A percentile compares a stretch with the other conserved stretches of the same genome.
These are phyloP conservation scores for Peronospora belbahrii DNA, from an alignment of 352 stramenopile species.

Conservation along the genomic window DNA sequence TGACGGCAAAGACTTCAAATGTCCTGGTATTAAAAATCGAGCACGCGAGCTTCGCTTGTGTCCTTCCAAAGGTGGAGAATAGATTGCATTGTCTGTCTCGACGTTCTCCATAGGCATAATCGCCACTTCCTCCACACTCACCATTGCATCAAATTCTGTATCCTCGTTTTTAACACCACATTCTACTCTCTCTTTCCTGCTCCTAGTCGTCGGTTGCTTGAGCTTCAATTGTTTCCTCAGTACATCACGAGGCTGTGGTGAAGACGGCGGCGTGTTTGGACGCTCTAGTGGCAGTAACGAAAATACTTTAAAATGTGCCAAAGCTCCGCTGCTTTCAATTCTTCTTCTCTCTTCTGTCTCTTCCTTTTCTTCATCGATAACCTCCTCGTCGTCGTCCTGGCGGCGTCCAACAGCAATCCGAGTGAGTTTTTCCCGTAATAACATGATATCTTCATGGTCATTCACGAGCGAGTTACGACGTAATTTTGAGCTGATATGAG, in stretches of 20 bases:
- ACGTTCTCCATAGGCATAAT: constrained; percentile 38
- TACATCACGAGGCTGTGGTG: constrained; percentile 64
- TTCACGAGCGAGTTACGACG: constrained; percentile 54
- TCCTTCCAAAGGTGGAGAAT: constrained; percentile 4
- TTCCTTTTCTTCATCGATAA: constrained; percentile 4
- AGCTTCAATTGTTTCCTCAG: constrained; percentile 58
- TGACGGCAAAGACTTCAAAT: constrained; percentile 42
- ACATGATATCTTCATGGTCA: constrained; percentile 53
- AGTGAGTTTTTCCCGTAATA: constrained; percentile 69
- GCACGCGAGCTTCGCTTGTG: constrained; percentile 15
- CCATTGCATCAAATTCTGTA: constrained; percentile 8
- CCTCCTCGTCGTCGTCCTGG: background rate
- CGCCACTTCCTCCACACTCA: constrained; percentile 60
- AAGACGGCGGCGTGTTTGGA: constrained; percentile 66
- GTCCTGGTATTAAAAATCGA: constrained; percentile 50
- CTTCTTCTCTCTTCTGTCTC: constrained; percentile 5
- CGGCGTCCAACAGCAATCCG: constrained; percentile 46
- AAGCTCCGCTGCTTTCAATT: background rate
- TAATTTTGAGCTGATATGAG: constrained; percentile 29
- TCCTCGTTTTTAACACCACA: constrained; percentile 10
- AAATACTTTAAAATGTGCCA: constrained; percentile 42
- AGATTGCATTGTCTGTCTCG: constrained; percentile 19
- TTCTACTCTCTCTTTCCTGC: constrained; percentile 1
- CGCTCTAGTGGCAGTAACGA: constrained; percentile 32
- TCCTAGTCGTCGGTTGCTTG: constrained; percentile 27